phyloP scores from a whole-genome alignment of 352 stramenopile species.

The Aphanomyces invadans region DNA sequence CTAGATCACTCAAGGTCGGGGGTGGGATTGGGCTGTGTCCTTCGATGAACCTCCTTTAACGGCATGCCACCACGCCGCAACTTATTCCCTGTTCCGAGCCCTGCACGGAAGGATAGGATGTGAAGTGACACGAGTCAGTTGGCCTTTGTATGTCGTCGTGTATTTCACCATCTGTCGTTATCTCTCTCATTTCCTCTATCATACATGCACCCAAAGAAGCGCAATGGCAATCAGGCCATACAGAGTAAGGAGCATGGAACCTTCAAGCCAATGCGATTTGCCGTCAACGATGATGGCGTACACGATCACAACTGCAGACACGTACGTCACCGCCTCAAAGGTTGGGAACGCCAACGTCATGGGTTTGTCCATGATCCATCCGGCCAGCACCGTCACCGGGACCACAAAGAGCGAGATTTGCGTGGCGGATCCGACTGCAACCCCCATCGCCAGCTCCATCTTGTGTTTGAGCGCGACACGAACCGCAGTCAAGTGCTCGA shows the following conservation, averaged over 20 bases:
- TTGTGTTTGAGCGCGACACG: constrained; percentile 96
- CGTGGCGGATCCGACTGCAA: constrained; percentile 95
- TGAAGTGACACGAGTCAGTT: no score
- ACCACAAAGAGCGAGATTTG: constrained; percentile 97
- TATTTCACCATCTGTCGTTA: no score
- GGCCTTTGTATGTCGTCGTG: no score
- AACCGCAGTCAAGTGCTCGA: constrained; percentile 96
- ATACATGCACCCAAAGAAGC: constrained; percentile 76
- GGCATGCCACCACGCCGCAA: no score
- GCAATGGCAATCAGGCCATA: constrained; percentile 83
- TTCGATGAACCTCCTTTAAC: no score
- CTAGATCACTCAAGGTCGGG: no score
- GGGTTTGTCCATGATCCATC: constrained; percentile 87
- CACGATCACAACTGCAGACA: constrained; percentile 94
- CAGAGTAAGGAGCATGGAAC: constrained; percentile 86
- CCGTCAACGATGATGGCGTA: constrained; percentile 87
- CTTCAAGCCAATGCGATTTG: constrained; percentile 89
- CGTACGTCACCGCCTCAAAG: constrained; percentile 95
- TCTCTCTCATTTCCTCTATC: no score
- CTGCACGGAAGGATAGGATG: no score
- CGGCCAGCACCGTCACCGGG: constrained; percentile 90
- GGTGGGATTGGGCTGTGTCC: no score
- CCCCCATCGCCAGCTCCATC: constrained; percentile 97
- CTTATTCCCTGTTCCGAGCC: no score
- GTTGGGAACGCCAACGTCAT: constrained; percentile 96